Evolutionary conservation across 345 rosid genomes (phyloP).

Genomic region (Gossypioides kirkii): DNA sequence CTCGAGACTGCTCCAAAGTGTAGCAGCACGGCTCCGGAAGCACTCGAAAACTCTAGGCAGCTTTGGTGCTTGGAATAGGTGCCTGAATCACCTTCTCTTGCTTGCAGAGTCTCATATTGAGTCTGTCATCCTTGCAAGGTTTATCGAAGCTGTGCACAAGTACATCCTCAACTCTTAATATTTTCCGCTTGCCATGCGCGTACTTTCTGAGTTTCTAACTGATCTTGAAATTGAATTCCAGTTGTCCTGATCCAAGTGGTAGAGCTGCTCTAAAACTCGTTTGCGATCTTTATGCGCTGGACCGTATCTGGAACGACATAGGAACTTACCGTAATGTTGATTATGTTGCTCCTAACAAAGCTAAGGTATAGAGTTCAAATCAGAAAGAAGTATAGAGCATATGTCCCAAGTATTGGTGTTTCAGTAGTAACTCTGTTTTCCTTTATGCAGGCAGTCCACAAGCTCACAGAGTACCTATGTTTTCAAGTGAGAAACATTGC

Average conservation of each 20-base stretch:
- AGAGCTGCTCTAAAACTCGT: constrained; percentile 75
- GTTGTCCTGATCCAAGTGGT: constrained; percentile 72
- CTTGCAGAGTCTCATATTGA: constrained; percentile 98
- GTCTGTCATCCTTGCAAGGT: constrained; percentile 80
- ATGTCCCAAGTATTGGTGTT: background rate
- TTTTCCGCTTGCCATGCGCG: background rate
- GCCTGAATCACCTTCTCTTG: constrained; percentile 93
- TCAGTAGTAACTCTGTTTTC: background rate
- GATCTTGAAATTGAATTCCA: constrained; percentile 16
- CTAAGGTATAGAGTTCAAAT: constrained; percentile 54
- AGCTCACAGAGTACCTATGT: constrained; percentile 71
- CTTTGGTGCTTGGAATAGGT: constrained; percentile 98
- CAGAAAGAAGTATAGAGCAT: background rate
- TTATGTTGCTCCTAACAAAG: constrained; percentile 97
- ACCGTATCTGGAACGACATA: constrained; percentile 87
- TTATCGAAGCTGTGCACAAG: constrained; percentile 85
- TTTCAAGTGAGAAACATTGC: constrained; percentile 87
- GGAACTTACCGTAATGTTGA: constrained; percentile 90
- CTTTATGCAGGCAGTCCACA: constrained; percentile 82
- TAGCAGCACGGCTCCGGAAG: constrained; percentile 69
- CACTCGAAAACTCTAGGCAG: constrained; percentile 71
- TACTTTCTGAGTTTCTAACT: constrained; percentile 8
- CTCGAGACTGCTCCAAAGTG: constrained; percentile 88
- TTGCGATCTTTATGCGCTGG: constrained; percentile 94
- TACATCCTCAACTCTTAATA: constrained; percentile 25